Conservation (phyloP, 2,329 filamentous ascomycete species). For the Arthrobotrys entomopaga region DNA sequence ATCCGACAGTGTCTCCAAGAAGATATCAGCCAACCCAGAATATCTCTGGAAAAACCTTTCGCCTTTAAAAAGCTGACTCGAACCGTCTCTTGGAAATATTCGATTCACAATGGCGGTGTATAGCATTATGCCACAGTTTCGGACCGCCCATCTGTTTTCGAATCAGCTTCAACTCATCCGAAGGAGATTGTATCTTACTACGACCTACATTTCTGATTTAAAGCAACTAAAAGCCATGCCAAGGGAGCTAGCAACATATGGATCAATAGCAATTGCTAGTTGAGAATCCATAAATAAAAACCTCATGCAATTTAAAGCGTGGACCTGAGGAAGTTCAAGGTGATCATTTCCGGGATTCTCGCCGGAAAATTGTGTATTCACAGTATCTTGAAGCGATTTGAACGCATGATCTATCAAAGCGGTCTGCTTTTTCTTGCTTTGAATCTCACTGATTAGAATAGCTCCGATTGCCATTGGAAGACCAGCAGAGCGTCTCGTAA, state of each 20-base stretch:
- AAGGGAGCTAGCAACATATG: conserved; percentile 77
- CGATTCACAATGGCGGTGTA: conserved; percentile 85
- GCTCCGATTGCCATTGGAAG: conserved; percentile 87
- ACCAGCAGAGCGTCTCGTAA: conserved; percentile 87
- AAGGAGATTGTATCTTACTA: conserved; percentile 59
- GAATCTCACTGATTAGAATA: conserved; percentile 69
- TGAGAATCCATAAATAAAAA: conserved; percentile 88
- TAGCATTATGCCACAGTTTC: conserved; percentile 90
- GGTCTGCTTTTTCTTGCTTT: conserved; percentile 64
- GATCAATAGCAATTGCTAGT: conserved; percentile 77
- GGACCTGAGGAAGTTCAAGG: conserved; percentile 82
- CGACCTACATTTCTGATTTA: conserved; percentile 75
- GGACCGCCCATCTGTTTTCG: conserved; percentile 76
- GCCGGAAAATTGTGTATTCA: conserved; percentile 58
- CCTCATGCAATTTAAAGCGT: conserved; percentile 92
- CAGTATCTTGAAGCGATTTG: conserved; percentile 56
- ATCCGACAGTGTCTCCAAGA: conserved; percentile 35
- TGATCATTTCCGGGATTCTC: conserved; percentile 60
- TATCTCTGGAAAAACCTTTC: conserved; percentile 44
- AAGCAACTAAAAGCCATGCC: conserved; percentile 83
- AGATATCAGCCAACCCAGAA: conserved; percentile 18
- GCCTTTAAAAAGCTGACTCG: conserved; percentile 22
- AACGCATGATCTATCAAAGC: conserved; percentile 30
- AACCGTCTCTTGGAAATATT: conserved; percentile 66
- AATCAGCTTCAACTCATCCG: conserved; percentile 39